Evolutionary conservation across 495 filamentous ascomycete genomes (phyloP), one percentile per base, ranked within the genome.

Genomic region (Aspergillus bridgeri): DNA sequence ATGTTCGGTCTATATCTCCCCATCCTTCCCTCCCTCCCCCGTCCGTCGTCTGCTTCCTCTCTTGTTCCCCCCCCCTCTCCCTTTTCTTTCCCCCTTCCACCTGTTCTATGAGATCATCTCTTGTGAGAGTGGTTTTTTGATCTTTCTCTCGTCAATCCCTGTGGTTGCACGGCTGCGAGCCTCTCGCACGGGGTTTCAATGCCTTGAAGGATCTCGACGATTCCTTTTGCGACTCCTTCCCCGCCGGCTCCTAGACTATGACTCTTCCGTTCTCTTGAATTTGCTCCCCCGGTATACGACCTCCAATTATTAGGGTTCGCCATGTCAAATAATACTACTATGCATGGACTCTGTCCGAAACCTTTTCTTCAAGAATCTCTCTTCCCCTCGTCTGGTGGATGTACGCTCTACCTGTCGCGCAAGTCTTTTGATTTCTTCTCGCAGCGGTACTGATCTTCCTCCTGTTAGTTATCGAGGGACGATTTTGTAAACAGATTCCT

Each of bases 301-400:
- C 17, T 1, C 15, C 11, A 11, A 25, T 29, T 21, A 18, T 6
- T 38, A 48, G 20, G 6, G 19, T 18, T 46, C 65, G 70, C 25
- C 51, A 77, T 74, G 70, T 49, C 55, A 44, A 54, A 58, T 42
- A 42, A 45, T 20, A 49, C 54, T 20, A 49, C 54, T 50, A 23
- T 73, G 47, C 69, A 71, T 52, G 83, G 83, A 48, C 60, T 68
- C 6, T 93, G 89, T 66, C 82, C 83, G 21, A 46, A 74, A 38
- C 89, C 88, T 6, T 91, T 91, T 65, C 69, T 85, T 44, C 79
- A 88, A 62, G 77, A 79, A 61, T 65, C 70, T 11, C 69, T 78
- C 9, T 93, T 89, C 59, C 80, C 85, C 4, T 61, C 65, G 15
- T 71, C 57, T 27, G 84, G 81, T 61, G 89, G 89, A 69, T 89